Percentiles rank a stretch among this genome's conserved stretches.
Evolutionary conservation across 2,329 filamentous ascomycete species (phyloP).

Genomic region (Pyrenophora graminea): DNA sequence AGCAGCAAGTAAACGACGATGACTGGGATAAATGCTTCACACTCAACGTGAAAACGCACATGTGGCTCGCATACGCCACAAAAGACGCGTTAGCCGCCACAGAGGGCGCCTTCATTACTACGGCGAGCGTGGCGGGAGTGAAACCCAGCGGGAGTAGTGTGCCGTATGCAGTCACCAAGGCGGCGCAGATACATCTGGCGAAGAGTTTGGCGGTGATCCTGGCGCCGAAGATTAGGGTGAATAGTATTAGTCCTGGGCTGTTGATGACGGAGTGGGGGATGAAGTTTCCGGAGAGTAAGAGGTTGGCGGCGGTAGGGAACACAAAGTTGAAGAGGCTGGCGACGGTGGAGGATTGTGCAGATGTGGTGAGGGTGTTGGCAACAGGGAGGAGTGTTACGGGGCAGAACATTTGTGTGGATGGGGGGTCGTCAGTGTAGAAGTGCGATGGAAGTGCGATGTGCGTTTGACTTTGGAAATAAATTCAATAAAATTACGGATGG

Average conservation of each 20-base stretch:
- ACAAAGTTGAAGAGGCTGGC: conserved; percentile 57
- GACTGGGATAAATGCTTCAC: conserved; percentile 70
- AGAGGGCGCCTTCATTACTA: conserved; percentile 66
- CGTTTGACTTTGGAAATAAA: background rate
- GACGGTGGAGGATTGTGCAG: conserved; percentile 55
- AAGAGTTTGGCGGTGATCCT: conserved; percentile 66
- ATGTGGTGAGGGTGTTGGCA: conserved; percentile 42
- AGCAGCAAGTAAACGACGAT: conserved; percentile 61
- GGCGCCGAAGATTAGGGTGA: conserved; percentile 65
- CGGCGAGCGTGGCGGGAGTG: conserved; percentile 67
- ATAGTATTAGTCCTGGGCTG: conserved; percentile 67
- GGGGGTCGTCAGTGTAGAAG: conserved; percentile 31
- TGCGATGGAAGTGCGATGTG: too few species aligned
- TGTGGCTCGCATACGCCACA: conserved; percentile 60
- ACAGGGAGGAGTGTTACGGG: conserved; percentile 44
- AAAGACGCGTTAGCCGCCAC: conserved; percentile 62
- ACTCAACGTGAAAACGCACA: conserved; percentile 61
- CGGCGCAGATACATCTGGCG: conserved; percentile 70
- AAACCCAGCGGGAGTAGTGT: conserved; percentile 66
- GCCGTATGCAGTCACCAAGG: conserved; percentile 79
- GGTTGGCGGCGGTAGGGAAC: conserved; percentile 48
- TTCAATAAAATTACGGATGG: too few species aligned
- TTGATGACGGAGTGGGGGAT: conserved; percentile 62
- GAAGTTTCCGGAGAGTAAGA: conserved; percentile 53
- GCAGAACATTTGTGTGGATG: conserved; percentile 46